A percentile compares a stretch with the other conserved stretches of the same genome.
Evolutionary conservation across 140 eudicot species (phyloP).

Genomic region (Senecio squalidus): DNA sequence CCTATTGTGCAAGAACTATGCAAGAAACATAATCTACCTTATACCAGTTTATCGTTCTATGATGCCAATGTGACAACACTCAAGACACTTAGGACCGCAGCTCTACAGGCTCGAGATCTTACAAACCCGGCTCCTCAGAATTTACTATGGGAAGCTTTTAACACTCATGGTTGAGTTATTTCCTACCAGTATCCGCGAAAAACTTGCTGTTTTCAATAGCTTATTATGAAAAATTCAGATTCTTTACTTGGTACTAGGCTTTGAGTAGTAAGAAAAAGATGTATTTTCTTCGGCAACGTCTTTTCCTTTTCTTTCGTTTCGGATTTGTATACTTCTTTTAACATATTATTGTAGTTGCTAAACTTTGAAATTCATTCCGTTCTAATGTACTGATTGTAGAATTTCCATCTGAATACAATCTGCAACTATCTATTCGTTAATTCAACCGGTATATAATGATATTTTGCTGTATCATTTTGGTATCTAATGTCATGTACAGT

Average conservation of each 20-base stretch:
- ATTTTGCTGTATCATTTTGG: not conserved
- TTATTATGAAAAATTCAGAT: constrained; percentile 1
- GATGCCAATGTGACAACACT: constrained; percentile 65
- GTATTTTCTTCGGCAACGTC: not conserved
- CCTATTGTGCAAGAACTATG: constrained; percentile 63
- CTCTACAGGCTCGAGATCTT: constrained; percentile 66
- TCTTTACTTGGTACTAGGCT: constrained; percentile 19
- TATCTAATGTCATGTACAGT: too few relatives aligned
- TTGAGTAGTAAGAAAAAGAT: constrained; percentile 21
- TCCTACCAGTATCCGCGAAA: not conserved
- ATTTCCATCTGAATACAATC: not conserved
- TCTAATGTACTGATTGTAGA: not conserved
- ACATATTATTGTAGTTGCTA: constrained; percentile 19
- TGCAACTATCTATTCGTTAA: too few relatives aligned
- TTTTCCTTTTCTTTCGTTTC: not conserved
- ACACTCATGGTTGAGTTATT: constrained; percentile 65
- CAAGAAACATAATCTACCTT: constrained; percentile 78
- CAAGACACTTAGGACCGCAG: constrained; percentile 64
- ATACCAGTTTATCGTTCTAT: constrained; percentile 54
- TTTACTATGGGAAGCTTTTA: constrained; percentile 80
- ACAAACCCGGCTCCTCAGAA: constrained; percentile 39
- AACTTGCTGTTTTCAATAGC: not conserved
- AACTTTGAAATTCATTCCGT: not conserved
- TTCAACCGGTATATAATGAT: too few relatives aligned
- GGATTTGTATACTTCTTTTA: constrained; percentile 7